phyloP scores from a whole-genome alignment of 2,329 filamentous ascomycete species.

The Epichloe uncinata region DNA sequence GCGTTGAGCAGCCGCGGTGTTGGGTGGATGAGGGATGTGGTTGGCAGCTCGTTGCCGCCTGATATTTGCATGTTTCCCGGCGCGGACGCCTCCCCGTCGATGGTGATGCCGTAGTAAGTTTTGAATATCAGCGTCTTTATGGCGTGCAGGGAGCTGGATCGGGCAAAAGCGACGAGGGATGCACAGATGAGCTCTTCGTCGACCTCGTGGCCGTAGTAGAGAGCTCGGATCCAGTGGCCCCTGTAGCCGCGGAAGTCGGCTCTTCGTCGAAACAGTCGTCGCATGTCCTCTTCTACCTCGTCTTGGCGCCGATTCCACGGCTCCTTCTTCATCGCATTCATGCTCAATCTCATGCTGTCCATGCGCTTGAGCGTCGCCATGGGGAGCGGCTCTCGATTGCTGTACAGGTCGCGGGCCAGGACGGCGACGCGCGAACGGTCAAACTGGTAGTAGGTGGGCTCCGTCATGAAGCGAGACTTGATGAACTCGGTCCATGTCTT shows the following conservation, averaged over 20 bases:
- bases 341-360: constrained; percentile 18
- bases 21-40: constrained; percentile 43
- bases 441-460: constrained; percentile 32
- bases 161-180: constrained; percentile 28
- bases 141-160: constrained; percentile 21
- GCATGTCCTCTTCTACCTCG: constrained; percentile 13
- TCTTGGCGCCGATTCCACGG: constrained; percentile 19
- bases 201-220: constrained; percentile 15
- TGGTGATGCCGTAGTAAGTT: constrained; percentile 17
- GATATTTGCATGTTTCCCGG: constrained; percentile 12
- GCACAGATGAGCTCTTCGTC: constrained; percentile 28
- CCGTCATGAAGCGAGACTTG: constrained; percentile 32
- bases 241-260: constrained; percentile 13
- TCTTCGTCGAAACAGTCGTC: constrained; percentile 15
- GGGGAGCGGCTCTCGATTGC: constrained; percentile 6
- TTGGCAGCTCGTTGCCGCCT: constrained; percentile 26
- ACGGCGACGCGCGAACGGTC: constrained; percentile 28
- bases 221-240: constrained; percentile 16
- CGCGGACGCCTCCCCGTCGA: constrained; percentile 8
- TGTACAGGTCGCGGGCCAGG: constrained; percentile 25
- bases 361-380: constrained; percentile 12
- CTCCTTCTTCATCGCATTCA: constrained; percentile 13
- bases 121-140: constrained; percentile 22
- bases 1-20: constrained; percentile 45
- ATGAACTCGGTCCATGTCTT: constrained; percentile 31